Evolutionary conservation across 2,329 filamentous ascomycete genomes (phyloP), one percentile per base, ranked within the genome.

Genomic region (Amphichorda felina): DNA sequence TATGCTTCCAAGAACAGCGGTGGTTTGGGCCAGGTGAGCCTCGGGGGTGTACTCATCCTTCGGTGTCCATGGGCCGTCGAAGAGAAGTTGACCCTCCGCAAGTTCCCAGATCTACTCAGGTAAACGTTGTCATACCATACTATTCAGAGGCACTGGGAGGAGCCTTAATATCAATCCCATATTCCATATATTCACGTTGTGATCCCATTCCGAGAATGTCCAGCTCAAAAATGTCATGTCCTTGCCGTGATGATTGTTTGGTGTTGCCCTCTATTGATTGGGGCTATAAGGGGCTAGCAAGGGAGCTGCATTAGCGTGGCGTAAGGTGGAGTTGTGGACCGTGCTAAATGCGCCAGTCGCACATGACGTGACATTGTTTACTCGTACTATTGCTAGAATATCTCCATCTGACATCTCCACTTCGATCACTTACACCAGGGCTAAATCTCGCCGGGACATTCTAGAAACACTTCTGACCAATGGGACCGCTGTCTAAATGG

Each of bases 241-340:
- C 21, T 24, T 24, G 21, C 21, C 21, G 37, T 49, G 30, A 42
- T 48, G 2, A 61, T 66, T 32, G 41, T 67, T 5, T 42, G 41
- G 25, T 59, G 60, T 14, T 65, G 64, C 36, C 60, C 58, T 5
- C 39, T 55, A 0, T 38, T 41, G 35, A 54, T 46, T 48, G 1
- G 45, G 62, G 3, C 33, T 65, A 0, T n/a, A n/a, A n/a, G n/a
- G 40, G 37, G 19, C 41, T n/a, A n/a, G n/a, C n/a, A n/a, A n/a
- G n/a, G n/a, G n/a, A n/a, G n/a, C n/a, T n/a, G n/a, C n/a, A n/a
- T n/a, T n/a, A n/a, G n/a, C n/a, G n/a, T n/a, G n/a, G n/a, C n/a
- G n/a, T n/a, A n/a, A n/a, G n/a, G n/a, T n/a, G n/a, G n/a, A n/a
- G n/a, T n/a, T n/a, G n/a, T n/a, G n/a, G n/a, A n/a, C n/a, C n/a